Conservation (phyloP, 2,329 filamentous ascomycete genomes). For the Phoma sp. region DNA sequence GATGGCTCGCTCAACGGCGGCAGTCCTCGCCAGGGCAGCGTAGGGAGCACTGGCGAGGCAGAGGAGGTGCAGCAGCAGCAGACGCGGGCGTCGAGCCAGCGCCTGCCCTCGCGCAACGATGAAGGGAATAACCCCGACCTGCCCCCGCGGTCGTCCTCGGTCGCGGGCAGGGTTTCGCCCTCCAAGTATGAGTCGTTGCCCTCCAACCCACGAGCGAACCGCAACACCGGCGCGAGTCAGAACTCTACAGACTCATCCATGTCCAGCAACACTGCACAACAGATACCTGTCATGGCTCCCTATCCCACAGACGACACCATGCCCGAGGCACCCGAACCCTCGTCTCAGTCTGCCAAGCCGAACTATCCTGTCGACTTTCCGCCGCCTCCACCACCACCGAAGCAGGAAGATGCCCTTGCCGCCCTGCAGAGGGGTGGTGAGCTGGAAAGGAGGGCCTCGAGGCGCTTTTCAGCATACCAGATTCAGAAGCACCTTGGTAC, state of each 20-base stretch:
- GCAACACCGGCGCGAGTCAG: constrained; percentile 41
- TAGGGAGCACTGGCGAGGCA: constrained; percentile 38
- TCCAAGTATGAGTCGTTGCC: constrained; percentile 50
- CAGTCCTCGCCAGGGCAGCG: constrained; percentile 48
- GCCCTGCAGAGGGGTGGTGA: constrained; percentile 91
- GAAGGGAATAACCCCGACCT: constrained; percentile 49
- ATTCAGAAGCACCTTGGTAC: constrained; percentile 92
- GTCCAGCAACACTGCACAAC: constrained; percentile 78
- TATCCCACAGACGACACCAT: constrained; percentile 69
- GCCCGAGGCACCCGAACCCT: constrained; percentile 45
- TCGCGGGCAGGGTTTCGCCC: constrained; percentile 53
- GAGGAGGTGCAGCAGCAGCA: constrained; percentile 52
- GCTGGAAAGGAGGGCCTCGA: constrained; percentile 87
- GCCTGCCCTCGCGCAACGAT: constrained; percentile 51
- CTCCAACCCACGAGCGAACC: constrained; percentile 42
- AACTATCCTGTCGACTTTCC: constrained; percentile 63
- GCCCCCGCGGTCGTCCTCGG: constrained; percentile 56
- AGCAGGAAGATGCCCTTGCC: constrained; percentile 86
- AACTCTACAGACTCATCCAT: constrained; percentile 61
- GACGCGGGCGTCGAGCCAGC: constrained; percentile 49
- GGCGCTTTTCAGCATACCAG: constrained; percentile 94
- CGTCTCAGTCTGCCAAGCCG: constrained; percentile 44
- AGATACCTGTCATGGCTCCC: constrained; percentile 74
- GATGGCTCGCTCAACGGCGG: constrained; percentile 52
- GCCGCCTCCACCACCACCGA: constrained; percentile 79